Conservation (phyloP, 2,329 filamentous ascomycete genomes). For the Apiospora kogelbergensis region DNA sequence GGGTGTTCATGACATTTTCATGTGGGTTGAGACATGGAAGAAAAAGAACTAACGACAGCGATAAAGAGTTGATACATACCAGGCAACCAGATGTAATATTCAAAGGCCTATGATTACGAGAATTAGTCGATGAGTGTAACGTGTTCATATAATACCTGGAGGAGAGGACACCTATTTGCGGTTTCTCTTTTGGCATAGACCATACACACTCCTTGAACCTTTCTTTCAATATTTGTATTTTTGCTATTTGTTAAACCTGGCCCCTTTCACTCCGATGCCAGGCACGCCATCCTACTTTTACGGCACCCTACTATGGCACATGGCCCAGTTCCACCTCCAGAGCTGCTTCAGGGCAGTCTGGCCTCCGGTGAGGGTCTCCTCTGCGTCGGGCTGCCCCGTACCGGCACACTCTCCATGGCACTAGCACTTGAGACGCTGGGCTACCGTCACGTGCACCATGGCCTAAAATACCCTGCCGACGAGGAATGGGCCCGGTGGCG, state of each 20-base stretch:
- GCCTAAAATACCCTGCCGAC: background rate
- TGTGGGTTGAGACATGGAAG: background rate
- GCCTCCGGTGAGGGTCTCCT: conserved; percentile 18
- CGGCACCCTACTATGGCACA: background rate
- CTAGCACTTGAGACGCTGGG: conserved; percentile 26
- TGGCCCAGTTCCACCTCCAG: background rate
- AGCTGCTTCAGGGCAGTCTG: background rate
- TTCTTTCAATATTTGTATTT: background rate
- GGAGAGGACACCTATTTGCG: background rate
- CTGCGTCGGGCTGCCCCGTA: conserved; percentile 26
- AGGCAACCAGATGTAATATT: background rate
- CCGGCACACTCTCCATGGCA: conserved; percentile 24
- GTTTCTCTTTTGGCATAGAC: background rate
- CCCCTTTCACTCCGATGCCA: background rate
- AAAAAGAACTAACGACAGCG: background rate
- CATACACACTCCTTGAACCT: background rate
- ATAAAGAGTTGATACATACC: background rate
- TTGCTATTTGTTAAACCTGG: background rate
- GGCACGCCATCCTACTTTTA: background rate
- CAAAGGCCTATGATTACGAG: background rate
- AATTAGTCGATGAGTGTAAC: background rate
- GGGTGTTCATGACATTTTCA: background rate
- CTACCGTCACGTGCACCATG: conserved; percentile 25
- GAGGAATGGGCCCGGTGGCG: background rate
- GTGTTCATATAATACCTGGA: background rate